Percentiles rank a stretch among this genome's conserved stretches.
phyloP scores from a whole-genome alignment of 2,329 filamentous ascomycete genomes.

The Biscogniauxia mediterranea region DNA sequence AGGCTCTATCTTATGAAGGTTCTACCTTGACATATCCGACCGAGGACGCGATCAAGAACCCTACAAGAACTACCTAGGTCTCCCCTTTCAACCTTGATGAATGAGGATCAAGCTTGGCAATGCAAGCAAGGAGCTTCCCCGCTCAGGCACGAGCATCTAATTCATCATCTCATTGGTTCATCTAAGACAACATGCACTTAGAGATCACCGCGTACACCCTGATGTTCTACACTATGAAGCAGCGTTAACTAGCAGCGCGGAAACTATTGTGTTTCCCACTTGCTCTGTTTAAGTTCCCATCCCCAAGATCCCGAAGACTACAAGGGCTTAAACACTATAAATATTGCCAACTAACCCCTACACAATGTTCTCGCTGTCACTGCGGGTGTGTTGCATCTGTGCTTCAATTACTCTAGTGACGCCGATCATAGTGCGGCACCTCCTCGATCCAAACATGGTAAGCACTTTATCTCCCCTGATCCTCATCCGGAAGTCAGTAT shows the following conservation, averaged over 20 bases:
- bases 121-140: background rate
- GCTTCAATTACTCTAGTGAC: background rate
- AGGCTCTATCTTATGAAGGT: background rate
- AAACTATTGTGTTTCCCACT: background rate
- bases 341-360: background rate
- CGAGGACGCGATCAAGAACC: background rate
- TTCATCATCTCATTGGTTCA: constrained; percentile 6
- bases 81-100: background rate
- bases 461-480: background rate
- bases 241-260: too few relatives aligned
- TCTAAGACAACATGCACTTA: background rate
- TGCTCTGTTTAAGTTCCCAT: background rate
- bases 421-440: background rate
- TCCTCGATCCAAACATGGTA: background rate
- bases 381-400: background rate
- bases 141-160: constrained; percentile 9
- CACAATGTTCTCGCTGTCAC: background rate
- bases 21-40: background rate
- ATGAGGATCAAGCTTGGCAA: constrained; percentile 2
- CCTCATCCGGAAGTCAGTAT: background rate
- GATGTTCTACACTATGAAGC: background rate
- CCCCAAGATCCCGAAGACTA: background rate
- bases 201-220: background rate
- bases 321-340: background rate
- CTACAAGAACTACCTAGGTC: background rate